phyloP scores from a whole-genome alignment of 2,329 filamentous ascomycete genomes.

The Trichoderma citrinoviride region DNA sequence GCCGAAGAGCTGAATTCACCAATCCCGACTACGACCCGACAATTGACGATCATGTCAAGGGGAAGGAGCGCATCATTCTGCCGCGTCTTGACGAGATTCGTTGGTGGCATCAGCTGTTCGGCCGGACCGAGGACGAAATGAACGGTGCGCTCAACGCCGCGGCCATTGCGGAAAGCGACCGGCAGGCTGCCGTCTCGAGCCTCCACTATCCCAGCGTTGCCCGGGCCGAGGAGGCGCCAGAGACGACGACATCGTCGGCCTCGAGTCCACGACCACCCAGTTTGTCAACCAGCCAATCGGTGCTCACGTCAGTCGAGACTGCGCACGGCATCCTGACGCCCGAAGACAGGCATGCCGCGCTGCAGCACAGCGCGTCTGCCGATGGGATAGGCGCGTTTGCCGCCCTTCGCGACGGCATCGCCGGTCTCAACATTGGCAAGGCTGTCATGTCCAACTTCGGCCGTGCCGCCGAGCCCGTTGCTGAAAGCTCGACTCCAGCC shows the following conservation, averaged over 20 bases:
- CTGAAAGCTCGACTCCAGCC: constrained; percentile 16
- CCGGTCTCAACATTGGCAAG: constrained; percentile 49
- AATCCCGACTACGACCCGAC: constrained; percentile 75
- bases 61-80: constrained; percentile 80
- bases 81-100: constrained; percentile 73
- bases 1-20: constrained; percentile 73
- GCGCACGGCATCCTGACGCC: constrained; percentile 53
- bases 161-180: constrained; percentile 48
- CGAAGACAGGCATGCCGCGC: constrained; percentile 34
- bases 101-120: constrained; percentile 92
- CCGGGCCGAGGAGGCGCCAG: constrained; percentile 29
- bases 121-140: constrained; percentile 87
- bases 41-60: constrained; percentile 75
- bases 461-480: constrained; percentile 28
- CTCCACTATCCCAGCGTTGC: constrained; percentile 33
- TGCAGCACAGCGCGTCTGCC: constrained; percentile 47
- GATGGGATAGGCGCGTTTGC: constrained; percentile 46
- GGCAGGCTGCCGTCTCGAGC: constrained; percentile 38
- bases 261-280: constrained; percentile 41
- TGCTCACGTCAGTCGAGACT: constrained; percentile 59
- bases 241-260: constrained; percentile 25
- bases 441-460: constrained; percentile 41
- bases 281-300: constrained; percentile 47
- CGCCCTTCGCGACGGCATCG: constrained; percentile 48
- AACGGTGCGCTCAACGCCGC: constrained; percentile 64